Base-by-base conservation (phyloP, 495 filamentous ascomycete genomes). In the Penicillium silybi region DNA sequence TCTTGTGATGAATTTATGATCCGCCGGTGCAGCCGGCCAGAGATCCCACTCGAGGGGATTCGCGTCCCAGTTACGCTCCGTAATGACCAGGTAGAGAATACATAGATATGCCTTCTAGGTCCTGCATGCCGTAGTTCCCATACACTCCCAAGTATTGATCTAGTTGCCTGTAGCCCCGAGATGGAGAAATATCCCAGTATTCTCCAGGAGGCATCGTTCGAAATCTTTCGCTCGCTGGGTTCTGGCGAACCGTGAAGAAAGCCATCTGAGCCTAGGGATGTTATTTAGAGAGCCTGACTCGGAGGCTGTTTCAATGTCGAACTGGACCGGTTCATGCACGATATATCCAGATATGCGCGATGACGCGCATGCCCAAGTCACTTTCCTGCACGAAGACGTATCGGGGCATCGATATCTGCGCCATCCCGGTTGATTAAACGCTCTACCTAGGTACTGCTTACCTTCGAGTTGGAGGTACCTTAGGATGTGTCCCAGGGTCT, bases 1-100 rank as follows among this genome's bases (percentile, higher is more conserved):
- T 61, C 48, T 54, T 41, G 53, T 55, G 53, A 58, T 59, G 61
- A 64, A 48, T 64, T 23, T 55, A 64, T 61, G 61, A 65, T 57
- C 56, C 47, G 37, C 51, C 43, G 52, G 48, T 40, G 10, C 17
- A 37, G 49, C 49, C 51, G 48, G 48, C 46, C 38, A 37, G 35
- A 46, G 52, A 32, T 50, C 45, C 34, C 34, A 55, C 10, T 39
- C 22, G 3, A 2, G 3, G 20, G 26, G 44, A 49, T 17, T 15
- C 18, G 39, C 41, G 37, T 26, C 27, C 38, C 42, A 41, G 37
- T 51, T 45, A 53, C 27, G 50, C 35, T 27, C 48, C 29, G 25
- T 53, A 43, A 53, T 46, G 50, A 45, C 41, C 39, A 55, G 53
- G 53, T 56, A 56, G 47, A 56, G 53, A 43, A 46, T 56, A 35